A percentile compares a stretch with the other conserved stretches of the same genome.
phyloP scores from a whole-genome alignment of 306 rosid genomes.

The Medicago lupulina region DNA sequence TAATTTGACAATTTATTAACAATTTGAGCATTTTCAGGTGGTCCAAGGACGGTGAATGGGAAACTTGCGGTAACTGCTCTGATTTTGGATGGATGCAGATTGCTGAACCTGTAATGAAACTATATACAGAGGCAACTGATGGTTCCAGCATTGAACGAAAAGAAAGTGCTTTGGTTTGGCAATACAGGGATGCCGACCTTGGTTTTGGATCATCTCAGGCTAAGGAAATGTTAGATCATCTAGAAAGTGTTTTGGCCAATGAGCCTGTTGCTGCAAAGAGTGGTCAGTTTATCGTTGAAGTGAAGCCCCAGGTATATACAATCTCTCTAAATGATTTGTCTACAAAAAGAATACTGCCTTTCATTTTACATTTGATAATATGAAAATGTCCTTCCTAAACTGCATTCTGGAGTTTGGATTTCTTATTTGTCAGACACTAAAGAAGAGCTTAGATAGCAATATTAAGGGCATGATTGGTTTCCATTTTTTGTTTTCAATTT shows the following conservation, averaged over 20 bases:
- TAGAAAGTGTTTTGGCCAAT: conserved; percentile 85
- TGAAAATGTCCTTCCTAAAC: background rate
- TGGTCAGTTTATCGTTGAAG: conserved; percentile 81
- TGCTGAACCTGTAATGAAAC: conserved; percentile 75
- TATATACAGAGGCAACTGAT: conserved; percentile 85
- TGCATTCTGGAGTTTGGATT: conserved; percentile 12
- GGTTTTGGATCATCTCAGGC: conserved; percentile 86
- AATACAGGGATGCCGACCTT: conserved; percentile 75
- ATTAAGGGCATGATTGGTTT: conserved; percentile 2
- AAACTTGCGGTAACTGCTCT: conserved; percentile 57
- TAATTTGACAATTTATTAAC: background rate
- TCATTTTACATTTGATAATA: conserved; percentile 27
- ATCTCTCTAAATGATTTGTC: conserved; percentile 27
- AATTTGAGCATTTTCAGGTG: conserved; percentile 55
- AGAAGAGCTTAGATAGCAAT: conserved; percentile 14
- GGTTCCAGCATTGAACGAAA: conserved; percentile 77
- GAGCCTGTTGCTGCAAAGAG: conserved; percentile 87
- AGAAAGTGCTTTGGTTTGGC: conserved; percentile 90
- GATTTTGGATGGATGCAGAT: conserved; percentile 86
- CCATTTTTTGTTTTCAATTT: conserved; percentile 4
- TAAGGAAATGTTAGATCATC: conserved; percentile 85
- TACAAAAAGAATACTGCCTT: conserved; percentile 26
- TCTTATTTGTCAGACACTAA: background rate
- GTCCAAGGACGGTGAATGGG: conserved; percentile 65
- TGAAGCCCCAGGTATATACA: conserved; percentile 75